Evolutionary conservation across 129 eudicot genomes (phyloP), one percentile per base, ranked within the genome.

Genomic region (Arctium lappa): DNA sequence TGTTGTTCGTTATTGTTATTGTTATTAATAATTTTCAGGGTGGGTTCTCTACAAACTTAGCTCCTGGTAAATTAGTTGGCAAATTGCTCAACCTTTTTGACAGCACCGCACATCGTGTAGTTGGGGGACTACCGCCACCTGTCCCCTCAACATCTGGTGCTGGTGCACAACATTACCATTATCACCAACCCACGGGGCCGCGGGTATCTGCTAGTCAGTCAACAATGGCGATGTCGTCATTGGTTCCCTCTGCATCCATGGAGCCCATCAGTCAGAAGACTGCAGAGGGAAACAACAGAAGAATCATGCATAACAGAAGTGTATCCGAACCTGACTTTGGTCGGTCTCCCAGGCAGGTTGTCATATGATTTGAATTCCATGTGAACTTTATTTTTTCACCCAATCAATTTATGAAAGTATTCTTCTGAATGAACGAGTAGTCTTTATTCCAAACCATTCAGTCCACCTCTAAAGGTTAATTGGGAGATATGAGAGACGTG

Each of bases 261-360:
- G 99, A 95, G 87, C 94, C 93, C 56, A 88, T 92, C 75, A 92
- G 68, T 81, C 90, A 90, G 66, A 77, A 86, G 85, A 77, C 97
- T 11, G 82, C 89, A 38, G 97, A 89, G 79, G 86, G 86, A 71
- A 85, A 86, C 77, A 91, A 80, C 76, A 93, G 88, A 89, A 87
- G 80, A 90, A 81, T 88, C 75, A 85, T 85, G 88, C 97, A 93
- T 81, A 90, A 89, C 78, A 87, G 99, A 90, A 93, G 98, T 42
- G 96, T 86, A 82, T 95, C 99, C 29, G 99, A 93, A 80, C 99
- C 99, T 48, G 94, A 93, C 72, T 91, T 95, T 82, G 86, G 95
- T 75, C 89, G 97, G 72, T 89, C 89, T 84, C 99, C 99, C 6
- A 86, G 89, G 82, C 90, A 93, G 97, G 99, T 95, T 88, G 82